Evolutionary conservation across 306 rosid species (phyloP).

Genomic region (Castanopsis chinensis): DNA sequence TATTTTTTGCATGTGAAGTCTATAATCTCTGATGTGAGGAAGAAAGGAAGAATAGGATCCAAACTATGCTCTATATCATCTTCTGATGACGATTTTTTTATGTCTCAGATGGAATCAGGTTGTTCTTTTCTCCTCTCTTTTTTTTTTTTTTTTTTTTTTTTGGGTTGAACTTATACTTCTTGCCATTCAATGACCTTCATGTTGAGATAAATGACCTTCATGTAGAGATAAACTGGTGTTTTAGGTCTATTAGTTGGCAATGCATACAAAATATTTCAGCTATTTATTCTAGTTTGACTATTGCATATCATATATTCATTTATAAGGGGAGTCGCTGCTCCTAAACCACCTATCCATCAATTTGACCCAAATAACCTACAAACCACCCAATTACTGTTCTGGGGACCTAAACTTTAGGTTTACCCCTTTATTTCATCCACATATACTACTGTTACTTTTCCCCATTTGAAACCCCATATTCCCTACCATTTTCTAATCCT

Average conservation of each 20-base stretch:
- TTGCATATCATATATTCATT: background rate
- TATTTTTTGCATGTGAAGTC: constrained; percentile 53
- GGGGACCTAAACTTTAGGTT: no score
- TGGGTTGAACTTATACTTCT: no score
- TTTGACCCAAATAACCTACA: no score
- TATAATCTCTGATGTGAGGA: constrained; percentile 39
- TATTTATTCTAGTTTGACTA: background rate
- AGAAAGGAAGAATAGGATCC: constrained; percentile 26
- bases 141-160: background rate
- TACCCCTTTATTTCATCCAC: no score
- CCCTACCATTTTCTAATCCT: no score
- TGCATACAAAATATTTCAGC: background rate
- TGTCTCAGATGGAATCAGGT: constrained; percentile 36
- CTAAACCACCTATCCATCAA: no score
- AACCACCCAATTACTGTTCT: no score
- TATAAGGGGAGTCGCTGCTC: no score
- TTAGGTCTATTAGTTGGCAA: background rate
- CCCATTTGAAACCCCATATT: no score
- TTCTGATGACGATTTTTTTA: constrained; percentile 3
- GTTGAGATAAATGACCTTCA: background rate
- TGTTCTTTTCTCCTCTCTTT: background rate
- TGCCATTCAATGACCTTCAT: background rate
- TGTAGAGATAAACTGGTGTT: background rate
- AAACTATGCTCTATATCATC: constrained; percentile 29
- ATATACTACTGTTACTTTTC: no score